Evolutionary conservation across 106 monocot species (phyloP).

Genomic region (Dendrobium officinale): DNA sequence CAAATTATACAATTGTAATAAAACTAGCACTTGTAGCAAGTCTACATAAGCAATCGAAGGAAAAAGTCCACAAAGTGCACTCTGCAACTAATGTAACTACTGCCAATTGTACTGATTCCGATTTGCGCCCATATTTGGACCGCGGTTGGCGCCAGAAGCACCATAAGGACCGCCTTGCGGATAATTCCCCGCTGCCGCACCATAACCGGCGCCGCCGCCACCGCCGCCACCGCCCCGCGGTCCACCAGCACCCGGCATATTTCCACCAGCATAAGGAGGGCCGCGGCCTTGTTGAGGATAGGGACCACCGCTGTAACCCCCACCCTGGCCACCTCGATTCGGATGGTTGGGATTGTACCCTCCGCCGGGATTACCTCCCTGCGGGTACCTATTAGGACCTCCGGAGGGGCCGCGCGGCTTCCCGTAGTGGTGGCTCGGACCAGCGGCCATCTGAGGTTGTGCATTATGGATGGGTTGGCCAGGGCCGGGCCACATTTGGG

Average conservation of each 20-base stretch:
- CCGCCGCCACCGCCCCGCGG: slow-evolving; percentile 44
- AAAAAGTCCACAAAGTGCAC: neutral
- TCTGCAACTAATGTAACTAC: neutral
- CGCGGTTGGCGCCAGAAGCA: slow-evolving; percentile 50
- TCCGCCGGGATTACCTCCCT: slow-evolving; percentile 65
- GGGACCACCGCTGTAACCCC: slow-evolving; percentile 34
- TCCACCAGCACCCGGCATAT: slow-evolving; percentile 43
- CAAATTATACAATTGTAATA: too few species aligned
- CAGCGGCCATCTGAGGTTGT: slow-evolving; percentile 50
- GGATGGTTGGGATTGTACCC: slow-evolving; percentile 83
- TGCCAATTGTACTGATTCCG: slow-evolving; percentile 48
- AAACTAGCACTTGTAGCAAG: too few species aligned
- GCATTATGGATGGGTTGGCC: slow-evolving; percentile 53
- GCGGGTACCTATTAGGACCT: slow-evolving; percentile 59
- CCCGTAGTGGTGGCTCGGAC: slow-evolving; percentile 69
- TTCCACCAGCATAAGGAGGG: slow-evolving; percentile 55
- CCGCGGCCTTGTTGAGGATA: slow-evolving; percentile 40
- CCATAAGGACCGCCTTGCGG: slow-evolving; percentile 74
- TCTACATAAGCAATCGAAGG: too few species aligned
- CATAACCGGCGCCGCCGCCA: slow-evolving; percentile 33
- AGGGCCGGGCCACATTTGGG: slow-evolving; percentile 62
- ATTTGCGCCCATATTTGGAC: slow-evolving; percentile 51
- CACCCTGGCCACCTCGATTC: slow-evolving; percentile 48
- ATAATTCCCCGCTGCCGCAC: slow-evolving; percentile 36
- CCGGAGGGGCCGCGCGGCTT: slow-evolving; percentile 65